Evolutionary conservation across 805 yeast genomes (phyloP).

Genomic region (Lipomyces japonicus): DNA sequence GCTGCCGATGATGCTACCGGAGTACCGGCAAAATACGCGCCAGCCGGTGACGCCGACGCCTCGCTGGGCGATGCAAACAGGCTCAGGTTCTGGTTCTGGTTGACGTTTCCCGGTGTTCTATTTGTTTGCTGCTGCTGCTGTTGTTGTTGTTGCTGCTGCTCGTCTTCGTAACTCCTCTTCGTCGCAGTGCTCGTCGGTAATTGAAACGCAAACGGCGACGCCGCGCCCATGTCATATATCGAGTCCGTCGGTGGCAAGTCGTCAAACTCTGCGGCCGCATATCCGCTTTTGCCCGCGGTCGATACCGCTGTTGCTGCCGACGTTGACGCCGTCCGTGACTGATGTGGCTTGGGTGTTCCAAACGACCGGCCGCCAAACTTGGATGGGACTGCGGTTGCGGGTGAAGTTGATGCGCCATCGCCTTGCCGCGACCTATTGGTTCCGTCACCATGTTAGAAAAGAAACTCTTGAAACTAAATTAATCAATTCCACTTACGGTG

Average conservation of each 20-base stretch:
- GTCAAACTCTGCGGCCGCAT: conserved; percentile 3
- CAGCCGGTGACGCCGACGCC: not conserved
- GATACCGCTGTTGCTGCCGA: not conserved
- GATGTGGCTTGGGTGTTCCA: conserved; percentile 31
- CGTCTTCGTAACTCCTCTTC: not conserved
- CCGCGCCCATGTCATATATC: conserved; percentile 24
- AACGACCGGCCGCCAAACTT: conserved; percentile 32
- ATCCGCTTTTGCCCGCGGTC: not conserved
- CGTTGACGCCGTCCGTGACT: not conserved
- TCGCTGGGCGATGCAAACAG: not conserved
- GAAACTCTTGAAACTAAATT: too few species aligned
- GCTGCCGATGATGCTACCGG: conserved; percentile 34
- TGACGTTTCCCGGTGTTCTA: not conserved
- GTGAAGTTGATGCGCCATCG: not conserved
- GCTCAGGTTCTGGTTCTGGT: not conserved
- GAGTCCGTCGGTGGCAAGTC: conserved; percentile 27
- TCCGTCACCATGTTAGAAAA: too few species aligned
- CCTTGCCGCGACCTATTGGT: too few species aligned
- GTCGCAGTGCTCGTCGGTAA: conserved; percentile 13
- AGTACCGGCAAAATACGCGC: conserved; percentile 8
- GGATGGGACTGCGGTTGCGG: conserved; percentile 6
- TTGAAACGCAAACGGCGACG: conserved; percentile 26
- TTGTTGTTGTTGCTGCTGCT: not conserved
- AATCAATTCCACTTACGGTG: not conserved
- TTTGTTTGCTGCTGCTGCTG: not conserved